Conservation (phyloP, 345 rosid genomes). For the Eucalyptus microcorys region DNA sequence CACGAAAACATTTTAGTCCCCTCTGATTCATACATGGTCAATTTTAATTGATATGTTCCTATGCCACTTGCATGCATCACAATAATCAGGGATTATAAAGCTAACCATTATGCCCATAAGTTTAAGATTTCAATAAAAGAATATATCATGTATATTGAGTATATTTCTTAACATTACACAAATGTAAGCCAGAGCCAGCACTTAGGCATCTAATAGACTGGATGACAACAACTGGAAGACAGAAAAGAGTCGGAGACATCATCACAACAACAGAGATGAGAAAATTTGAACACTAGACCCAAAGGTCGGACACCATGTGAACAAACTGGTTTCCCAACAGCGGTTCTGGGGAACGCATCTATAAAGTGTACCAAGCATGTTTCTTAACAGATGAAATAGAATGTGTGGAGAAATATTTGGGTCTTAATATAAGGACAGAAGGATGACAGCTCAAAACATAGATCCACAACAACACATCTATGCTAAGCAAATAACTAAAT, state of each 20-base stretch:
- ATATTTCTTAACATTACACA: background rate
- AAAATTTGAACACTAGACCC: background rate
- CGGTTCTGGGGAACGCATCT: background rate
- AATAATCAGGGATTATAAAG: background rate
- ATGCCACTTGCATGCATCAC: background rate
- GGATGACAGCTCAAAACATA: background rate
- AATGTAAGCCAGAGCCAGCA: background rate
- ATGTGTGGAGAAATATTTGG: background rate
- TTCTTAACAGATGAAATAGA: background rate
- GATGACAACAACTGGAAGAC: background rate
- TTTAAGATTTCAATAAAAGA: background rate
- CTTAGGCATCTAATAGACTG: background rate
- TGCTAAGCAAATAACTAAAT: background rate
- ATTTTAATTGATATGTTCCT: background rate
- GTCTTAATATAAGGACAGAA: background rate
- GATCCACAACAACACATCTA: background rate
- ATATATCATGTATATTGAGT: background rate
- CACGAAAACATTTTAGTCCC: background rate
- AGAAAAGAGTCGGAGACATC: background rate
- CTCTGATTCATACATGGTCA: background rate
- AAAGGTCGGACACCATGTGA: background rate
- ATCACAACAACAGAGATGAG: background rate
- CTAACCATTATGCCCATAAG: background rate
- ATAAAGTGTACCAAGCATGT: background rate
- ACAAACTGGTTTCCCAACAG: background rate